Conservation (phyloP, 768 basidiomycete species). For the Lactarius sp. region DNA sequence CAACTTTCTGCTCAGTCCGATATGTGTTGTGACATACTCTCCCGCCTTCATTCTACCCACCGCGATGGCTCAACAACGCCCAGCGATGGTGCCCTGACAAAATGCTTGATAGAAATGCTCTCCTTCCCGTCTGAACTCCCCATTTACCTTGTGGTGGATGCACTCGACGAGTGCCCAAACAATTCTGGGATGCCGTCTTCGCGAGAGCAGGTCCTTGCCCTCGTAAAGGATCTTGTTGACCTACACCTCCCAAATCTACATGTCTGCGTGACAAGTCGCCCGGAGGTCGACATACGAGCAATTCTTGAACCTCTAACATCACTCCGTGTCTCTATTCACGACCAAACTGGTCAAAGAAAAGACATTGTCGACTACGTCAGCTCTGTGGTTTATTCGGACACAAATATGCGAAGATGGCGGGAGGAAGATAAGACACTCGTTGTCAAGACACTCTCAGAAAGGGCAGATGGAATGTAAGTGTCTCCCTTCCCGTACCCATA, state of each 20-base stretch:
- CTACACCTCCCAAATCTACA: not conserved
- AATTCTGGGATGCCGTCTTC: not conserved
- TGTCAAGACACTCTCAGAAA: slow-evolving; percentile 3
- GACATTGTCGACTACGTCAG: slow-evolving; percentile 2
- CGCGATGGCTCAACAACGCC: not conserved
- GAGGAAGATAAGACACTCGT: slow-evolving; percentile 10
- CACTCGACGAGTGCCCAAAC: slow-evolving; percentile 10
- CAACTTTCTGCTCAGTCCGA: slow-evolving; percentile 3
- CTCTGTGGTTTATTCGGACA: slow-evolving; percentile 4
- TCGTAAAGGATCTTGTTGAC: not conserved
- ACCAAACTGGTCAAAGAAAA: slow-evolving; percentile 3
- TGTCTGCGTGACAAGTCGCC: not conserved
- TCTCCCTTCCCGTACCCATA: accelerated
- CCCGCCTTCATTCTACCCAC: not conserved
- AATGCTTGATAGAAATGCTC: not conserved
- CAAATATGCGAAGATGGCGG: slow-evolving; percentile 9
- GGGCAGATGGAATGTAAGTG: slow-evolving; percentile 11
- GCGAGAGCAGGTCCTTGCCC: not conserved
- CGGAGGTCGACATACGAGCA: not conserved
- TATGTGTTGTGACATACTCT: not conserved
- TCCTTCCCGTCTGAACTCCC: not conserved
- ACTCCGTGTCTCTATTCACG: slow-evolving; percentile 1
- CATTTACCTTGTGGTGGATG: not conserved
- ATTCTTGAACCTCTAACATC: not conserved
- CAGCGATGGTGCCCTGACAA: not conserved